Percentiles rank a stretch among this genome's conserved stretches.
These are phyloP conservation scores for Fragaria nilgerrensis DNA, from an alignment of 306 rosid species.

Conservation along the genomic window DNA sequence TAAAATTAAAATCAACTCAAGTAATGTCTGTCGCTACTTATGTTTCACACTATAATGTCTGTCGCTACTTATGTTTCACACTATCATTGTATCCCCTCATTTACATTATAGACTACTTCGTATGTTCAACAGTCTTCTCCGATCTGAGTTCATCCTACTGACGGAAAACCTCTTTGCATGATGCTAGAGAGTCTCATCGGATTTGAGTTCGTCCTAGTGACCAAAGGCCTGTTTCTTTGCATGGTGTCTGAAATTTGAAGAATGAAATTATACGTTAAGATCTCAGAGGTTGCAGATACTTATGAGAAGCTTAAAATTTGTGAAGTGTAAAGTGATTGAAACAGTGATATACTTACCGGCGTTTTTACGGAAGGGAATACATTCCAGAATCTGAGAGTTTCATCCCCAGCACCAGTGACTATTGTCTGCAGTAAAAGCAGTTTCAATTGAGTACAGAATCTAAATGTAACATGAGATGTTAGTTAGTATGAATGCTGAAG, in stretches of 20 bases:
- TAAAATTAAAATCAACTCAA: background rate
- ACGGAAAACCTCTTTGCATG: slow-evolving; percentile 63
- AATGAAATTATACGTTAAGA: background rate
- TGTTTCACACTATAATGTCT: background rate
- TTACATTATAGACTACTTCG: background rate
- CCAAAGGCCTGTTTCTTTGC: slow-evolving; percentile 89
- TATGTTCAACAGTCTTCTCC: slow-evolving; percentile 37
- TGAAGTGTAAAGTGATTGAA: background rate
- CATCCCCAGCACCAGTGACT: slow-evolving; percentile 99
- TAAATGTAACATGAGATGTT: background rate
- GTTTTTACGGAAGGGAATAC: slow-evolving; percentile 87
- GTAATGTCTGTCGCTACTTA: background rate
- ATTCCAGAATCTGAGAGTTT: slow-evolving; percentile 91
- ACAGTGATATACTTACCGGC: slow-evolving; percentile 49
- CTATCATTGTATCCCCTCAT: background rate
- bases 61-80: background rate
- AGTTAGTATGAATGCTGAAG: background rate
- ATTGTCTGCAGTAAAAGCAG: slow-evolving; percentile 58
- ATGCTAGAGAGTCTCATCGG: background rate
- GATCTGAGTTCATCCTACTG: slow-evolving; percentile 72
- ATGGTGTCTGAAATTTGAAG: slow-evolving; percentile 55
- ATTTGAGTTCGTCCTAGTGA: slow-evolving; percentile 77
- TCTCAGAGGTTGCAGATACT: background rate
- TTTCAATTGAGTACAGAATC: slow-evolving; percentile 2
- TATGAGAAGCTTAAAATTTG: background rate